Percentiles rank a stretch among this genome's conserved stretches.
Evolutionary conservation across 352 stramenopile genomes (phyloP).

Genomic region (Phytophthora uliginosa): DNA sequence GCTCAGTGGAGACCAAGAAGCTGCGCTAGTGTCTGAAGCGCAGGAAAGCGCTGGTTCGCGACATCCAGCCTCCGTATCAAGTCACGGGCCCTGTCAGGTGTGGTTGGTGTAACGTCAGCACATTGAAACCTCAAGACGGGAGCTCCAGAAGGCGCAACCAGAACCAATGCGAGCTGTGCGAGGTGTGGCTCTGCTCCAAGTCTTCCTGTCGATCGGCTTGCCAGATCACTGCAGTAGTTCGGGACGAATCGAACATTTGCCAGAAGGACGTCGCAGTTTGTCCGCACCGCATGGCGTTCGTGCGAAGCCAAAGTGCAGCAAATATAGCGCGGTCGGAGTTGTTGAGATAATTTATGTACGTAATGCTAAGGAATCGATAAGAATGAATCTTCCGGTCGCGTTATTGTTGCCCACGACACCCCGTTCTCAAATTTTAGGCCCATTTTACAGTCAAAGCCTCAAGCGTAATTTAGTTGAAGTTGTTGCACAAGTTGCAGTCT

Average conservation of each 20-base stretch:
- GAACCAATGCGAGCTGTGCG: slow-evolving; percentile 28
- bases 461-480: background rate
- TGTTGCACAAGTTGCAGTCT: background rate
- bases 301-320: slow-evolving; percentile 15
- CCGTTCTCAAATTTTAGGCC: background rate
- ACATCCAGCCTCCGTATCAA: slow-evolving; percentile 16
- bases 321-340: slow-evolving; percentile 28
- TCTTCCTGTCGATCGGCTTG: slow-evolving; percentile 27
- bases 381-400: background rate
- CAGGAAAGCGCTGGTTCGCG: slow-evolving; percentile 18
- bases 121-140: slow-evolving; percentile 4
- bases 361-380: background rate
- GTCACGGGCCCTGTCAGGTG: slow-evolving; percentile 26
- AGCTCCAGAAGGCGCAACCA: slow-evolving; percentile 8
- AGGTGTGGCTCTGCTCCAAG: slow-evolving; percentile 35
- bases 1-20: slow-evolving; percentile 40
- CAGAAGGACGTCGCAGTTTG: slow-evolving; percentile 25
- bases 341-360: background rate
- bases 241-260: slow-evolving; percentile 13
- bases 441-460: background rate
- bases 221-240: slow-evolving; percentile 23
- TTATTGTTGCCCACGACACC: too few species aligned
- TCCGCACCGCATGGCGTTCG: slow-evolving; percentile 25
- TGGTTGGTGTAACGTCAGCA: slow-evolving; percentile 18
- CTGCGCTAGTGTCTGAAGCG: slow-evolving; percentile 34